phyloP scores from a whole-genome alignment of 2,329 filamentous ascomycete genomes.

The Rutstroemia sp. region DNA sequence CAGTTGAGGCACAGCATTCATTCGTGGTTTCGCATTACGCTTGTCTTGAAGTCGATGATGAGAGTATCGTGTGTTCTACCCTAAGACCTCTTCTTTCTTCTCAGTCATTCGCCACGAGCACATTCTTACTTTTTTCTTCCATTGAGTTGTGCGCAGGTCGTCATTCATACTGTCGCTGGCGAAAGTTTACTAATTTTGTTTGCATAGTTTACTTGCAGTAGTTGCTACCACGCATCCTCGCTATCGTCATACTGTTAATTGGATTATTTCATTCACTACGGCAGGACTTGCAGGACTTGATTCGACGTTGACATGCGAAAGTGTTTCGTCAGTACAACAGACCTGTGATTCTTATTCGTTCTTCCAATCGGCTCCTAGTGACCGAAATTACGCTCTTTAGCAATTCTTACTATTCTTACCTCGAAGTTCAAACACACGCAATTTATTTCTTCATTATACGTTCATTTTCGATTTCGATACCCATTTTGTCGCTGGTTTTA shows the following conservation, averaged over 20 bases:
- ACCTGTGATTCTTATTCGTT: conserved; percentile 17
- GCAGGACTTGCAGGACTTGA: conserved; percentile 8
- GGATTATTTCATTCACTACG: conserved; percentile 4
- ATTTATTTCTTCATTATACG: conserved; percentile 10
- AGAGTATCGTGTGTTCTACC: background rate
- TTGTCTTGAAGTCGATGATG: background rate
- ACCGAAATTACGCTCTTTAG: conserved; percentile 26
- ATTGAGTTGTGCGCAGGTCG: conserved; percentile 6
- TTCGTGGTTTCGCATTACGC: background rate
- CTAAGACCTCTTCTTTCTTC: conserved; percentile 1
- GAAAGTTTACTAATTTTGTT: conserved; percentile 13
- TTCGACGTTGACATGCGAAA: conserved; percentile 17
- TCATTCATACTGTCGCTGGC: conserved; percentile 9
- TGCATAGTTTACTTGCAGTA: background rate
- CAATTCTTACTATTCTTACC: conserved; percentile 14
- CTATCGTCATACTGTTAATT: background rate
- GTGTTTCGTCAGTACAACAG: conserved; percentile 14
- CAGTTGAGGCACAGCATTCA: background rate
- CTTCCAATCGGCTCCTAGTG: conserved; percentile 24
- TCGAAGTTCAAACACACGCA: conserved; percentile 9
- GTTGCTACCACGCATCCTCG: background rate
- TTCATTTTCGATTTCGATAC: conserved; percentile 1
- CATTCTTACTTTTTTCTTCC: conserved; percentile 1
- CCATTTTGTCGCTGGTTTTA: conserved; percentile 5
- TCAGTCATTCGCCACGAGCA: conserved; percentile 1